phyloP scores from a whole-genome alignment of 2,329 filamentous ascomycete species.

The Aspergillus ochraceoroseus region DNA sequence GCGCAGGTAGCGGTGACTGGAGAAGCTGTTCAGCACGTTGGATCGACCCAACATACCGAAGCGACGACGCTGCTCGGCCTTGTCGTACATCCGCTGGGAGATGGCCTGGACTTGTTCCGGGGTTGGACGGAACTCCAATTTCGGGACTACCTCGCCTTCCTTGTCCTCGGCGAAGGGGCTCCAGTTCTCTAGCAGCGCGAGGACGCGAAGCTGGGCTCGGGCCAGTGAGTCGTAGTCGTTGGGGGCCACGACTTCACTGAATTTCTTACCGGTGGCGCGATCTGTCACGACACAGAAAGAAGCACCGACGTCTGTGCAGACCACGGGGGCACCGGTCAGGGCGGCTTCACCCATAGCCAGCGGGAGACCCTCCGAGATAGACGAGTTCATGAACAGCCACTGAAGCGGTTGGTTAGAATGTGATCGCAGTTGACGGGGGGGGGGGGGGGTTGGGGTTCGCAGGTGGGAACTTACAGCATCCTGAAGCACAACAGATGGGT shows the following conservation, averaged over 20 bases:
- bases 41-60: constrained; percentile 54
- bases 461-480: constrained; percentile 9
- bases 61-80: constrained; percentile 51
- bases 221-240: constrained; percentile 59
- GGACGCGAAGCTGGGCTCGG: constrained; percentile 56
- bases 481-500: constrained; percentile 16
- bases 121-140: constrained; percentile 48
- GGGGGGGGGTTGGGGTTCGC: too few species aligned
- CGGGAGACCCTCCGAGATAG: constrained; percentile 43
- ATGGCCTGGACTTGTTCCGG: constrained; percentile 50
- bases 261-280: constrained; percentile 45
- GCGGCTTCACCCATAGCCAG: constrained; percentile 45
- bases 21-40: constrained; percentile 56
- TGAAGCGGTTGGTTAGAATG: constrained; percentile 39
- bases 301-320: constrained; percentile 41
- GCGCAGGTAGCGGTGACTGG: constrained; percentile 54
- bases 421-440: neutral
- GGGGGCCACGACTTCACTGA: constrained; percentile 59
- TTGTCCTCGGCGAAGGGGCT: constrained; percentile 53
- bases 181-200: constrained; percentile 59
- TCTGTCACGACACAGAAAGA: constrained; percentile 39
- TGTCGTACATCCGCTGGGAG: constrained; percentile 56
- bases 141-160: constrained; percentile 29
- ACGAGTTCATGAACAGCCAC: constrained; percentile 51
- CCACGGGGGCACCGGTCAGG: constrained; percentile 42